phyloP scores from a whole-genome alignment of 257 asterid species.

The Linderniella brevidens region DNA sequence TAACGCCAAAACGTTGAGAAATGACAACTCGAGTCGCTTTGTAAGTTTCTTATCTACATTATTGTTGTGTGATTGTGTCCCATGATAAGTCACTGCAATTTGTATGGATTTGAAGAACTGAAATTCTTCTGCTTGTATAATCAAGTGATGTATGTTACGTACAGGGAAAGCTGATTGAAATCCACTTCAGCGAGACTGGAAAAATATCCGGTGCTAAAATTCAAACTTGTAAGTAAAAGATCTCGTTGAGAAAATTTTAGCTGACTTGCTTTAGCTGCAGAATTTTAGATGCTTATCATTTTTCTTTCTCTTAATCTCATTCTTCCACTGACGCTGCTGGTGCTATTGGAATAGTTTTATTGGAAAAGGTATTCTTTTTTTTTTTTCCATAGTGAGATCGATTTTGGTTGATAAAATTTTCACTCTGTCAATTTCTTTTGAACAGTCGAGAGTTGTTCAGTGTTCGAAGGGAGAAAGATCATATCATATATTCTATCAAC shows the following conservation, averaged over 20 bases:
- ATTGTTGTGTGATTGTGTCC: no score
- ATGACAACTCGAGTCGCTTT: slow-evolving; percentile 97
- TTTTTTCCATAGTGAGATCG: slow-evolving; percentile 8
- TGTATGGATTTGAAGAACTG: slow-evolving; percentile 7
- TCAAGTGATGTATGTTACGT: slow-evolving; percentile 13
- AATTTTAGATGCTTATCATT: slow-evolving; percentile 16
- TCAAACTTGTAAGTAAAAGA: slow-evolving; percentile 89
- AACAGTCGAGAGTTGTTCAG: slow-evolving; percentile 97
- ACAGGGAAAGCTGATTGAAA: slow-evolving; percentile 97
- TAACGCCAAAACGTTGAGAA: slow-evolving; percentile 91
- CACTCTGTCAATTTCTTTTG: background rate
- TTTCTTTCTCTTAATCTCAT: slow-evolving; percentile 14
- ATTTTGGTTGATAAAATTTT: slow-evolving; percentile 9
- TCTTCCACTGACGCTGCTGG: slow-evolving; percentile 9
- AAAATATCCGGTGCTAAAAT: slow-evolving; percentile 93
- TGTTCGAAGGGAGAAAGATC: slow-evolving; percentile 92
- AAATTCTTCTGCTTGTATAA: slow-evolving; percentile 11
- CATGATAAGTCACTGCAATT: no score
- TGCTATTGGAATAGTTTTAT: slow-evolving; percentile 47
- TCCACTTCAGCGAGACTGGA: slow-evolving; percentile 97
- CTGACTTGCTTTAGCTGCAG: slow-evolving; percentile 5
- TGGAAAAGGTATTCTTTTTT: slow-evolving; percentile 68
- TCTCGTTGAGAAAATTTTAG: slow-evolving; percentile 10
- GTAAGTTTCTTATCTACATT: slow-evolving; percentile 35
- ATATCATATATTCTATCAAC: slow-evolving; percentile 96